Conservation (phyloP, 2,329 filamentous ascomycete genomes). For the Corynespora cassiicola region DNA sequence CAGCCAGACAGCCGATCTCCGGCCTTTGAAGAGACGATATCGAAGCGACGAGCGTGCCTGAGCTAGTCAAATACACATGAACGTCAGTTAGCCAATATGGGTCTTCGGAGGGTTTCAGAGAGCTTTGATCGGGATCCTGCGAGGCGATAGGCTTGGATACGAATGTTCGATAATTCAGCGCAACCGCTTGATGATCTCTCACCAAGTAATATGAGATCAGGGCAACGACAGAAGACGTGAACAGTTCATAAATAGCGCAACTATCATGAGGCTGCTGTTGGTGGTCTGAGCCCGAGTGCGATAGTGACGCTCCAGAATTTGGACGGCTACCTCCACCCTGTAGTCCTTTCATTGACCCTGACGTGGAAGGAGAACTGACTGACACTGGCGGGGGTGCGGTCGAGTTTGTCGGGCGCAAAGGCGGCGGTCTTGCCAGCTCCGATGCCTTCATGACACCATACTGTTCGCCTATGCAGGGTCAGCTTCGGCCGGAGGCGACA, state of each 20-base stretch:
- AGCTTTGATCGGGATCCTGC: constrained; percentile 11
- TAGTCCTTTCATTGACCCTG: constrained; percentile 24
- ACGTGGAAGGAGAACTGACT: constrained; percentile 24
- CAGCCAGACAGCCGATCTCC: constrained; percentile 30
- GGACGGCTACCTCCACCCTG: constrained; percentile 24
- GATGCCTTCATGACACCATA: constrained; percentile 39
- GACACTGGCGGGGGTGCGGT: constrained; percentile 21
- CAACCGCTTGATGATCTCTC: constrained; percentile 36
- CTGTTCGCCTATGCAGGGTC: constrained; percentile 36
- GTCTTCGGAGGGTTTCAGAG: constrained; percentile 6
- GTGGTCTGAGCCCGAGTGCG: no score
- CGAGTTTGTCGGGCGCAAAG: constrained; percentile 28
- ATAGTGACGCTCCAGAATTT: constrained; percentile 20
- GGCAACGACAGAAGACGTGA: constrained; percentile 44
- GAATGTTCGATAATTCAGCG: constrained; percentile 47
- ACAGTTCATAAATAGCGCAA: constrained; percentile 44
- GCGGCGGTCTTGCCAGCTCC: constrained; percentile 40
- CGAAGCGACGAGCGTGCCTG: constrained; percentile 41
- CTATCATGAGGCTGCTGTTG: constrained; percentile 35
- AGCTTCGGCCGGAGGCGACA: constrained; percentile 18
- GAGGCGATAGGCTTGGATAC: constrained; percentile 27
- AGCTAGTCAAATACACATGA: constrained; percentile 41
- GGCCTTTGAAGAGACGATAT: constrained; percentile 29
- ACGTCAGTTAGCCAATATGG: constrained; percentile 36
- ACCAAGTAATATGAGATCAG: constrained; percentile 42